Percentiles rank a stretch among this genome's conserved stretches.
These are phyloP conservation scores for Fusarium albosuccineum DNA, from an alignment of 2,329 filamentous ascomycete genomes.

Conservation along the genomic window DNA sequence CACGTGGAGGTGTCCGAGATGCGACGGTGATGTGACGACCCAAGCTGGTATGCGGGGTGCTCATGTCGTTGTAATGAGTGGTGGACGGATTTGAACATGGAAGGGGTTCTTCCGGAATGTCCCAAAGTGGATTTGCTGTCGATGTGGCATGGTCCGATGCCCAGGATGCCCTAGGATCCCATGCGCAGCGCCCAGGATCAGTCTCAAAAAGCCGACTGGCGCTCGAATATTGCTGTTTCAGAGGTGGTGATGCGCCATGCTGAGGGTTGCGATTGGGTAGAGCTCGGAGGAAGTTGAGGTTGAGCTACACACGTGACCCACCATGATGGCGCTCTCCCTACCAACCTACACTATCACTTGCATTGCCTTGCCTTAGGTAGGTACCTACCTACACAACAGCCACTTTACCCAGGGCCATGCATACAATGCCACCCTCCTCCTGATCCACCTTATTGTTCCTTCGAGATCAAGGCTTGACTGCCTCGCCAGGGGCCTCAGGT, in stretches of 20 bases:
- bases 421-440: constrained; percentile 2
- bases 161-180: constrained; percentile 23
- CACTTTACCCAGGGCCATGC: constrained; percentile 4
- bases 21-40: constrained; percentile 16
- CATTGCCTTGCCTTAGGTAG: not conserved
- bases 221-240: not conserved
- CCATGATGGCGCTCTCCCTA: not conserved
- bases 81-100: constrained; percentile 40
- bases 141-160: constrained; percentile 32
- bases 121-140: constrained; percentile 36
- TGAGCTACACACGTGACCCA: constrained; percentile 33
- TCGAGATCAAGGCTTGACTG: constrained; percentile 3
- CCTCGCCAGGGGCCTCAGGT: not conserved
- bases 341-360: not conserved
- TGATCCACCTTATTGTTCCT: constrained; percentile 3
- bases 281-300: not conserved
- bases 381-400: not conserved
- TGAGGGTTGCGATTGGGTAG: constrained; percentile 1
- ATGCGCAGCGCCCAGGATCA: not conserved
- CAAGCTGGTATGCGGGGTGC: constrained; percentile 38
- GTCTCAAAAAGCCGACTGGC: not conserved
- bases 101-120: constrained; percentile 41
- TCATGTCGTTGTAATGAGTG: constrained; percentile 8
- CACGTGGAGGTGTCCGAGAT: constrained; percentile 18
- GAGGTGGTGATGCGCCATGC: not conserved